Percentiles rank a stretch among this genome's conserved stretches.
phyloP scores from a whole-genome alignment of 2,329 filamentous ascomycete species.

The Trichoderma aggressivum region DNA sequence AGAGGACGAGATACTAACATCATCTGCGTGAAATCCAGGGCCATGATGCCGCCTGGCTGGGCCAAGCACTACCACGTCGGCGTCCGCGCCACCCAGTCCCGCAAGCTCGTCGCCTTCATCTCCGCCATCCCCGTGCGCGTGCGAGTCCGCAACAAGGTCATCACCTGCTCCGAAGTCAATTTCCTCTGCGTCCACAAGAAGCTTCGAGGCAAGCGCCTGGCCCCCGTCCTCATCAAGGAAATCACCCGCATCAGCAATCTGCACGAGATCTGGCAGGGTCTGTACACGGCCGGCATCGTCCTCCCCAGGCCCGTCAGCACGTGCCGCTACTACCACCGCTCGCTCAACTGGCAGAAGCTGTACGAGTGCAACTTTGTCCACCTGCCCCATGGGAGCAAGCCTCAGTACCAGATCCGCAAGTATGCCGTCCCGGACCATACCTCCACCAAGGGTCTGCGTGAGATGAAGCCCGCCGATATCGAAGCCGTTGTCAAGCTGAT shows the following conservation, averaged over 20 bases:
- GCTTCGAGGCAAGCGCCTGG: constrained; percentile 84
- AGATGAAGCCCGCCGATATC: constrained; percentile 76
- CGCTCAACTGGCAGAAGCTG: constrained; percentile 93
- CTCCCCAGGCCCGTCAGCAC: constrained; percentile 89
- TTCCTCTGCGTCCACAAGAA: constrained; percentile 99
- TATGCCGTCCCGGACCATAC: constrained; percentile 78
- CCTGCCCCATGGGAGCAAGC: constrained; percentile 78
- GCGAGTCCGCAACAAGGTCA: constrained; percentile 69
- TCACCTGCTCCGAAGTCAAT: constrained; percentile 90
- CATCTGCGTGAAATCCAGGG: constrained; percentile 50
- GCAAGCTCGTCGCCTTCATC: constrained; percentile 92
- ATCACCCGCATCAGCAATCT: constrained; percentile 90
- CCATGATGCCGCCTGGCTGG: constrained; percentile 92
- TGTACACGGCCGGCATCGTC: constrained; percentile 91
- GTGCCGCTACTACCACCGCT: constrained; percentile 91
- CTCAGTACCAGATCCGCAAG: constrained; percentile 77
- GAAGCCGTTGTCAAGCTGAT: constrained; percentile 72
- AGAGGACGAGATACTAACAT: not conserved
- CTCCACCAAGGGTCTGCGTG: constrained; percentile 69
- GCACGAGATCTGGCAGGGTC: constrained; percentile 84
- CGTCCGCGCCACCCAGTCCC: constrained; percentile 77
- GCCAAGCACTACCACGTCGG: constrained; percentile 92
- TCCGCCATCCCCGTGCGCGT: constrained; percentile 85
- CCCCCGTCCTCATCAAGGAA: constrained; percentile 95
- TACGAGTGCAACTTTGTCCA: constrained; percentile 94